Conservation (phyloP, 768 basidiomycete species). For the Auricularia auricula-judae region DNA sequence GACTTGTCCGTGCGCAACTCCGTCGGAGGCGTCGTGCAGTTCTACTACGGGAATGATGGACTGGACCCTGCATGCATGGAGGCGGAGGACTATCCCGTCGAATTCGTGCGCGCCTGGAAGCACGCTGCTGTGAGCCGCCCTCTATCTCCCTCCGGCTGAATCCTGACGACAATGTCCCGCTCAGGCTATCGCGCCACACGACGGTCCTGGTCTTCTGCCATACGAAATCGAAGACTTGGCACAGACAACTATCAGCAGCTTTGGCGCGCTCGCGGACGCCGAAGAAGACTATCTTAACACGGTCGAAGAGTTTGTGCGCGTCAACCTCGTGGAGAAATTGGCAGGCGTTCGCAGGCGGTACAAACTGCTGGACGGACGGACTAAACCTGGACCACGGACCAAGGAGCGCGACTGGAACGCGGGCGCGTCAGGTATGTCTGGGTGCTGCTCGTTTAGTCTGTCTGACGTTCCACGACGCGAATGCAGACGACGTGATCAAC, state of each 20-base stretch:
- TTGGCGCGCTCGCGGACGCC: constrained; percentile 58
- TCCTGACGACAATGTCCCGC: neutral
- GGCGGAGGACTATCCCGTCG: constrained; percentile 89
- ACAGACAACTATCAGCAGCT: constrained; percentile 45
- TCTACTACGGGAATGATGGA: constrained; percentile 93
- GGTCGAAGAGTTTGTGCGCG: constrained; percentile 58
- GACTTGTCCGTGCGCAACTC: constrained; percentile 94
- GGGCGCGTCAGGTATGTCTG: constrained; percentile 54
- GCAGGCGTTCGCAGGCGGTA: constrained; percentile 56
- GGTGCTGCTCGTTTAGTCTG: neutral
- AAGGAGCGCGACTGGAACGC: constrained; percentile 61
- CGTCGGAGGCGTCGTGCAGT: constrained; percentile 90
- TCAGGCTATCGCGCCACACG: constrained; percentile 53
- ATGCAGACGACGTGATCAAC: constrained; percentile 45
- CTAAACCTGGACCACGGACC: constrained; percentile 60
- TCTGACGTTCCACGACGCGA: neutral
- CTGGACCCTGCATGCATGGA: constrained; percentile 94
- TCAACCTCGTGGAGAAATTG: constrained; percentile 54
- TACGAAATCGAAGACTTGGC: constrained; percentile 75
- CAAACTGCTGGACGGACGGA: constrained; percentile 76
- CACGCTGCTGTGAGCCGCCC: constrained; percentile 56
- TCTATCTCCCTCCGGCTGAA: neutral
- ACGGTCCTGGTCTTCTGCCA: constrained; percentile 61
- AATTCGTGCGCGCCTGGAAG: constrained; percentile 76
- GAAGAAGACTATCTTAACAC: constrained; percentile 57